Conservation (phyloP, 1,139 yeast genomes). For the Petasospora rhodanensis region DNA sequence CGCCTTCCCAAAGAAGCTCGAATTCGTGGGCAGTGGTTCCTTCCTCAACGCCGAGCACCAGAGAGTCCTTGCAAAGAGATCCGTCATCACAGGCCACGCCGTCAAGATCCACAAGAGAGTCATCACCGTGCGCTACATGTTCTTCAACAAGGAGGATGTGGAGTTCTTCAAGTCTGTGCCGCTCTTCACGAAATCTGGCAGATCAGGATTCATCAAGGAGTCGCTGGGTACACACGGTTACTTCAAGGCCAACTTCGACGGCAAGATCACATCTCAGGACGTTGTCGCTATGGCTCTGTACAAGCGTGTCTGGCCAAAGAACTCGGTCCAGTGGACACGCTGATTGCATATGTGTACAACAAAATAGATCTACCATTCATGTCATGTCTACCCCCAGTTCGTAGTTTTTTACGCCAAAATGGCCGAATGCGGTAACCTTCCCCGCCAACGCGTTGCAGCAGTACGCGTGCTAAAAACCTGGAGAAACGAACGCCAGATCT, state of each 20-base stretch:
- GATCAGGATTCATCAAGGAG: conserved; percentile 91
- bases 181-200: conserved; percentile 84
- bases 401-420: too few relatives aligned
- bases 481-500: too few relatives aligned
- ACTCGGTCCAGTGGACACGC: conserved; percentile 31
- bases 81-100: conserved; percentile 89
- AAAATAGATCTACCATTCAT: not conserved
- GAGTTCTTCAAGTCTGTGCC: conserved; percentile 90
- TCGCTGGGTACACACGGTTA: conserved; percentile 98
- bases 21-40: conserved; percentile 85
- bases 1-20: conserved; percentile 43
- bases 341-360: conserved; percentile 3
- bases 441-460: too few relatives aligned
- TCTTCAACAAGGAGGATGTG: conserved; percentile 88
- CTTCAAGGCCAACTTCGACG: conserved; percentile 94
- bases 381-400: too few relatives aligned
- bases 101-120: conserved; percentile 90
- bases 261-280: conserved; percentile 86
- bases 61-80: conserved; percentile 82
- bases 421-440: too few relatives aligned
- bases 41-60: conserved; percentile 83
- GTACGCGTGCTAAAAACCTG: too few relatives aligned
- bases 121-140: conserved; percentile 95
- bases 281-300: conserved; percentile 90
- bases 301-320: conserved; percentile 87